Base-by-base conservation (phyloP, 1,284 basidiomycete species). In the Ganoderma lucidum region DNA sequence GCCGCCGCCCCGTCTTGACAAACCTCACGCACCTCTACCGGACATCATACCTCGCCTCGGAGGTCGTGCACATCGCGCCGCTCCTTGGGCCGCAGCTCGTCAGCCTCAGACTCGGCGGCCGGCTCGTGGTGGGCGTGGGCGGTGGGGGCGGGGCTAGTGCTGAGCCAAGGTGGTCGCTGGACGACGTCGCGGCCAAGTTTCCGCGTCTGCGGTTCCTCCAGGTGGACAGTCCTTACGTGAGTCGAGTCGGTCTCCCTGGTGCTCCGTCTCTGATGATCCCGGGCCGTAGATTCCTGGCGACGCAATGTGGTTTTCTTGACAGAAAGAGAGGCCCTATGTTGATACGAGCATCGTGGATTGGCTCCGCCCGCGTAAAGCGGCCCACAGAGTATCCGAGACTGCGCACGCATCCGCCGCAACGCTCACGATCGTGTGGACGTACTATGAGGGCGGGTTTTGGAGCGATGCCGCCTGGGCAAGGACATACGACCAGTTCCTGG, bases 301-400 rank as follows among this genome's bases (percentile, higher is more conserved):
- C 4, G n/a, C n/a, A 12, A 0, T 28, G n/a, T 23, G n/a, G 48
- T 1, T 9, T 23, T n/a, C 9, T 9, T 23, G 23, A 12, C 48
- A 51, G 48, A 51, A 14, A 51, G 48, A 51, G 48, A 10, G 48
- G 48, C 48, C 48, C 10, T 51, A 51, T n/a, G n/a, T 51, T 4
- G 48, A 51, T n/a, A 51, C 48, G 48, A 28, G 48, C 48, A 23
- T 28, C n/a, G 48, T 51, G 23, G 48, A 51, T n/a, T 51, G 48
- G 48, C 48, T 28, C 23, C 48, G 48, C 23, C 48, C 48, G 48
- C 48, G 48, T 9, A 51, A 23, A 1, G 19, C 45, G 19, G n/a
- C n/a, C 23, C 45, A 15, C 17, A 15, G 15, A 17, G 15, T 6
- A 44, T 19, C 17, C 17, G 42, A 44, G 4, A 12, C 17, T 19